phyloP scores from a whole-genome alignment of 2,329 filamentous ascomycete species.

The Penicillium sumatraense region DNA sequence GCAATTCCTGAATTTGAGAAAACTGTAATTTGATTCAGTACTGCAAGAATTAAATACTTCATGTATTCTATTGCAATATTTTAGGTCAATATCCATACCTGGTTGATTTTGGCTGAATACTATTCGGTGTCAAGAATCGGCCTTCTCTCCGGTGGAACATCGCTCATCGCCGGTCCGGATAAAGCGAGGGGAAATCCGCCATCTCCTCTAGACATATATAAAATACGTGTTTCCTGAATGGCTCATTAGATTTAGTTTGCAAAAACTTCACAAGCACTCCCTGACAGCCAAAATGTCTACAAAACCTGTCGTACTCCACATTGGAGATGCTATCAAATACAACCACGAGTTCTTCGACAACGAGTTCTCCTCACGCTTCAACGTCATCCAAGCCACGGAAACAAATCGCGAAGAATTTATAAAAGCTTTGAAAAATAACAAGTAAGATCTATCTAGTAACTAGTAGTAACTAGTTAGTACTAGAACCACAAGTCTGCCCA shows the following conservation, averaged over 20 bases:
- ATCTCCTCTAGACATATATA: not conserved
- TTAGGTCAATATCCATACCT: not conserved
- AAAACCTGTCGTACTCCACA: conserved; percentile 45
- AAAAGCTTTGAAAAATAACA: conserved; percentile 42
- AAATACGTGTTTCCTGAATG: not conserved
- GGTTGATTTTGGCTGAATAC: not conserved
- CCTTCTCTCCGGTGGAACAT: conserved; percentile 1
- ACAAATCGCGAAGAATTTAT: conserved; percentile 46
- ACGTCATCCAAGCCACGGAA: conserved; percentile 47
- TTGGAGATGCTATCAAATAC: conserved; percentile 53
- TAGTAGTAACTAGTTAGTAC: no score
- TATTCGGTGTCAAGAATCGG: not conserved
- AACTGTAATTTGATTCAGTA: no score
- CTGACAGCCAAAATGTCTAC: conserved; percentile 3
- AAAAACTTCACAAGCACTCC: not conserved
- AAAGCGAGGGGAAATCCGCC: conserved; percentile 2
- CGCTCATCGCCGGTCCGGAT: not conserved
- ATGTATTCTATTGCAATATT: no score
- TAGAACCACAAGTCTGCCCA: no score
- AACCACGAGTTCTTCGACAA: conserved; percentile 46
- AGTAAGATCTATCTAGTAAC: no score
- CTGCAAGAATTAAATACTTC: no score
- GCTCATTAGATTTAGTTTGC: no score
- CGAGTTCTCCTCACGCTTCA: conserved; percentile 34
- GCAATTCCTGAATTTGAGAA: no score